Conservation (phyloP, 2,329 filamentous ascomycete genomes). For the Emergomyces orientalis region DNA sequence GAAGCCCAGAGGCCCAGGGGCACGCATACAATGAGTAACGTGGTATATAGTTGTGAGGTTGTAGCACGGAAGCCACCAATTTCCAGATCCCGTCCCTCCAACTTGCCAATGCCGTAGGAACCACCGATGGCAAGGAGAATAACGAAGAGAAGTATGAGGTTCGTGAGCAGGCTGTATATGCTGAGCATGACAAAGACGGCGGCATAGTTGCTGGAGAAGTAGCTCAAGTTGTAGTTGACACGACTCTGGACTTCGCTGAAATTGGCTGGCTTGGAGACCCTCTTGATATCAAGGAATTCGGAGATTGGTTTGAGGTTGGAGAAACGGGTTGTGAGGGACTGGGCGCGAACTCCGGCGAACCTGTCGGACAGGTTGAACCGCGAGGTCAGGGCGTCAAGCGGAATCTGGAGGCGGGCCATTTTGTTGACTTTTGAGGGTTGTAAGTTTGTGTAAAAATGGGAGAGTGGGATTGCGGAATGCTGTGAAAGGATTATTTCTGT, state of each 20-base stretch:
- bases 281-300: conserved; percentile 95
- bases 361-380: conserved; percentile 78
- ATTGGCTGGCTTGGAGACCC: conserved; percentile 85
- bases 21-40: conserved; percentile 69
- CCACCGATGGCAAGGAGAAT: conserved; percentile 79
- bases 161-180: conserved; percentile 90
- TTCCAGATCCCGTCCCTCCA: conserved; percentile 80
- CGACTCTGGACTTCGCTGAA: conserved; percentile 83
- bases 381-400: conserved; percentile 82
- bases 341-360: conserved; percentile 71
- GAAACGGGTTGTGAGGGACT: conserved; percentile 72
- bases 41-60: conserved; percentile 89
- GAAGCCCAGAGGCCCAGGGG: conserved; percentile 79
- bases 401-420: conserved; percentile 88
- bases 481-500: not conserved
- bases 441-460: not conserved
- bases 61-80: conserved; percentile 74
- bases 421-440: conserved; percentile 14
- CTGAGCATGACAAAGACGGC: conserved; percentile 89
- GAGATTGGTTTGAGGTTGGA: conserved; percentile 82
- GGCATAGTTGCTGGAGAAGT: conserved; percentile 98
- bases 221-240: conserved; percentile 91
- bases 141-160: conserved; percentile 77
- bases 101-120: conserved; percentile 84
- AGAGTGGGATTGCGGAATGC: not conserved